A percentile compares a stretch with the other conserved stretches of the same genome.
Evolutionary conservation across 306 rosid species (phyloP).

Genomic region (Oxytropis ochrocephala): DNA sequence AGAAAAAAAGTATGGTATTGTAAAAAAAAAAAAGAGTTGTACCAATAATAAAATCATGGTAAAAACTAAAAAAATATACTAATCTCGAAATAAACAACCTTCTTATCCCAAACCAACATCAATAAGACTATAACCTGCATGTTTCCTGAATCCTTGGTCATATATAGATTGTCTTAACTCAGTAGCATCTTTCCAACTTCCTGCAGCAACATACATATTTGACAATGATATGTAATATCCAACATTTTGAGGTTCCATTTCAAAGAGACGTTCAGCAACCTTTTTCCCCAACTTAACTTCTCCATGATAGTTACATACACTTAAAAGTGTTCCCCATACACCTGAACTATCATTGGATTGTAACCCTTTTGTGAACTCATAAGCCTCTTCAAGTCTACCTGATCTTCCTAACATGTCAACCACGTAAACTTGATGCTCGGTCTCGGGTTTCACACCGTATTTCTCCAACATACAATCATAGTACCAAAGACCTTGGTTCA

Average conservation of each 20-base stretch:
- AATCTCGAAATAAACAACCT: neutral
- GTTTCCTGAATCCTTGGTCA: constrained; percentile 35
- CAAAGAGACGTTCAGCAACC: constrained; percentile 41
- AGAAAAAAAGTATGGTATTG: too few relatives aligned
- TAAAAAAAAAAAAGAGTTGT: neutral
- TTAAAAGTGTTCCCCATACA: constrained; percentile 53
- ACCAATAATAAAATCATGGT: neutral
- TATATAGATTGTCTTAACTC: constrained; percentile 30
- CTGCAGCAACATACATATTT: constrained; percentile 56
- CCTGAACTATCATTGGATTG: constrained; percentile 28
- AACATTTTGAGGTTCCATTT: constrained; percentile 47
- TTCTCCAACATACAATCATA: constrained; percentile 33
- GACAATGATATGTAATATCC: constrained; percentile 54
- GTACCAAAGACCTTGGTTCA: constrained; percentile 39
- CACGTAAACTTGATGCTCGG: constrained; percentile 49
- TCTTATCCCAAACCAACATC: constrained; percentile 32
- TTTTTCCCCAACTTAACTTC: constrained; percentile 44
- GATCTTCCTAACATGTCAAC: constrained; percentile 51
- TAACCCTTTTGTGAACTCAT: constrained; percentile 31
- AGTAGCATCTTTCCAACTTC: constrained; percentile 61
- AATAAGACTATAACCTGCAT: constrained; percentile 40
- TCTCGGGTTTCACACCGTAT: constrained; percentile 39
- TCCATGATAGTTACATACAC: constrained; percentile 58
- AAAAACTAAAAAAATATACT: neutral
- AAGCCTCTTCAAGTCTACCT: constrained; percentile 44